Evolutionary conservation across 371 early-diverging fungal species (phyloP).

Genomic region (Mycotypha africana): DNA sequence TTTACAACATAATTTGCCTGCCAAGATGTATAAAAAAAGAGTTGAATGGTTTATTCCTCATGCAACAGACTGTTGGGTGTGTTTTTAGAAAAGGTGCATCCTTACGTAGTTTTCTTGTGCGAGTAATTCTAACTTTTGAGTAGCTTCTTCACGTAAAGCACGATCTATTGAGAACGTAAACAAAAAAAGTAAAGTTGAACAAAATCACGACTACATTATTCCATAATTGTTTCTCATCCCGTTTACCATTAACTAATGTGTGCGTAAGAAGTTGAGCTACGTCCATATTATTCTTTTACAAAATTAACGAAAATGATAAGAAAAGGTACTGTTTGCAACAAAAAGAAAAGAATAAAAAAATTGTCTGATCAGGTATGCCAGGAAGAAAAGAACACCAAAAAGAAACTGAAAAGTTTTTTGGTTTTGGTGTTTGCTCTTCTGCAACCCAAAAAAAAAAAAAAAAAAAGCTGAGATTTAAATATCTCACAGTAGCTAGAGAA

Average conservation of each 20-base stretch:
- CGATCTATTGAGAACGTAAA: conserved; percentile 7
- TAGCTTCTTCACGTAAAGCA: conserved; percentile 72
- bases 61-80: too few relatives aligned
- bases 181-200: background rate
- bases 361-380: too few relatives aligned
- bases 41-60: background rate
- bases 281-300: conserved; percentile 41
- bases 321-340: too few relatives aligned
- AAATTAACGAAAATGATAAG: too few relatives aligned
- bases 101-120: conserved; percentile 80
- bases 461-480: too few relatives aligned
- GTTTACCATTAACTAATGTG: conserved; percentile 68
- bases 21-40: background rate
- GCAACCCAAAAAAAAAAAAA: too few relatives aligned
- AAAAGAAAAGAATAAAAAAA: too few relatives aligned
- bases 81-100: too few relatives aligned
- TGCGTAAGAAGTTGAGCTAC: conserved; percentile 68
- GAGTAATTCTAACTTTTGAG: conserved; percentile 65
- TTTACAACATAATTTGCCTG: conserved; percentile 73
- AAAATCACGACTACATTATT: background rate
- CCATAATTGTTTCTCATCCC: background rate
- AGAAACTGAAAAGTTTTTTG: too few relatives aligned
- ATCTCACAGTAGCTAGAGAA: too few relatives aligned
- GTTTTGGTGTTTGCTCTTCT: too few relatives aligned
- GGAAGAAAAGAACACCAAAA: too few relatives aligned